Conservation (phyloP, 768 basidiomycete genomes). For the Gloeostereum incarnatum region DNA sequence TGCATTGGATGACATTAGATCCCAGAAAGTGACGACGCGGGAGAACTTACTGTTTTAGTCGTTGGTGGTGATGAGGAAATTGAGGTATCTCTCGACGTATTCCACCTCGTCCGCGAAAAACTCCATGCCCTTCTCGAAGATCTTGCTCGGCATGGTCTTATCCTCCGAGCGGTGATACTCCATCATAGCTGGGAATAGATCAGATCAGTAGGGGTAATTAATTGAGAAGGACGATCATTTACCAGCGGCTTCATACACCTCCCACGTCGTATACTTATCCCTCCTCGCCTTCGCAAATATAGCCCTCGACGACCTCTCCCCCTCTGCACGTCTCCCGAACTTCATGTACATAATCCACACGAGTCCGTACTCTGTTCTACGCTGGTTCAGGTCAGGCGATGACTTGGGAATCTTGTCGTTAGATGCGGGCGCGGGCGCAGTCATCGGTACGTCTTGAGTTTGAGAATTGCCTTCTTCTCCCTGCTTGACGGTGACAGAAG, state of each 20-base stretch:
- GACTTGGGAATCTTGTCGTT: too few species aligned
- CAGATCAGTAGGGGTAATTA: too few species aligned
- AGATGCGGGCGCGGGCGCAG: too few species aligned
- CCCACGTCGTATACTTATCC: slow-evolving; percentile 75
- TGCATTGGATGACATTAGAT: slow-evolving; percentile 6
- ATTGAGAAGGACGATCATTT: slow-evolving; percentile 11
- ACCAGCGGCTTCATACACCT: slow-evolving; percentile 92
- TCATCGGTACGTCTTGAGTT: too few species aligned
- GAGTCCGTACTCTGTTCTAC: slow-evolving; percentile 66
- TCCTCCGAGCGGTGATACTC: slow-evolving; percentile 89
- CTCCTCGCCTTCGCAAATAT: slow-evolving; percentile 80
- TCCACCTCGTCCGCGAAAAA: slow-evolving; percentile 74
- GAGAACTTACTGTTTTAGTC: slow-evolving; percentile 92
- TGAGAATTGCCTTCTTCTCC: slow-evolving; percentile 11
- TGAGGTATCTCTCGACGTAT: slow-evolving; percentile 82
- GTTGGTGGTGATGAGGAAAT: slow-evolving; percentile 89
- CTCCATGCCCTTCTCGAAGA: slow-evolving; percentile 92
- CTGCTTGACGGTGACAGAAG: too few species aligned
- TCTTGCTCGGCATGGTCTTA: slow-evolving; percentile 70
- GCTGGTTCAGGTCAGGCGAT: slow-evolving; percentile 36
- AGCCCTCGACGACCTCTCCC: slow-evolving; percentile 66
- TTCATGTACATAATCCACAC: slow-evolving; percentile 92
- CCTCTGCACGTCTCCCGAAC: slow-evolving; percentile 82
- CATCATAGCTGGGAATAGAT: slow-evolving; percentile 59
- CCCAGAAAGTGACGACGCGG: slow-evolving; percentile 1